Evolutionary conservation across 2,329 filamentous ascomycete species (phyloP).

Genomic region (Periglandula ipomoeae): DNA sequence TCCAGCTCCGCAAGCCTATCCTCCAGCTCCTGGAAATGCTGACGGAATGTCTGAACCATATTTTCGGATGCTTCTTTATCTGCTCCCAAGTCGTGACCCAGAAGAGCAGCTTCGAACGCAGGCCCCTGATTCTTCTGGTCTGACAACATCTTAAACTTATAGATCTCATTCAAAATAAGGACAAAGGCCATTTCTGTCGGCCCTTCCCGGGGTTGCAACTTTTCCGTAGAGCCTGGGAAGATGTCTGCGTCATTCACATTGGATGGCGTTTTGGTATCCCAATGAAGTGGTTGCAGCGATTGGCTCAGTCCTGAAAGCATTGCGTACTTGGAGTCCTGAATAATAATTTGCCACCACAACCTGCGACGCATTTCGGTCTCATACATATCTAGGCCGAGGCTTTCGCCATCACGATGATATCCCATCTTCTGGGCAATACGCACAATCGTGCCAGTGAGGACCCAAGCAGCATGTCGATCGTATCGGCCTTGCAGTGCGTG

Average conservation of each 20-base stretch:
- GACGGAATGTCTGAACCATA: conserved; percentile 26
- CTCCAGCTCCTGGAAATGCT: conserved; percentile 33
- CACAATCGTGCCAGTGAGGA: conserved; percentile 50
- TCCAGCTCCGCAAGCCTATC: conserved; percentile 34
- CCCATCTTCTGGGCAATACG: conserved; percentile 61
- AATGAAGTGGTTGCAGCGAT: conserved; percentile 40
- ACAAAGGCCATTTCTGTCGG: conserved; percentile 54
- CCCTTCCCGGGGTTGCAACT: conserved; percentile 41
- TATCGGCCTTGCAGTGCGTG: conserved; percentile 48
- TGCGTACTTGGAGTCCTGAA: conserved; percentile 48
- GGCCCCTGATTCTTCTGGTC: conserved; percentile 32
- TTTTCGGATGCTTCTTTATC: conserved; percentile 14
- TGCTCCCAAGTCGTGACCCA: conserved; percentile 31
- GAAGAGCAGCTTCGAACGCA: conserved; percentile 39
- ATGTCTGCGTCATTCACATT: conserved; percentile 53
- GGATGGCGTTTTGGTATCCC: conserved; percentile 46
- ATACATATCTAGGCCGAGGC: conserved; percentile 47
- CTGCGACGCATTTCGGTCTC: conserved; percentile 60
- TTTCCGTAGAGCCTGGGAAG: conserved; percentile 41
- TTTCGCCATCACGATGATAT: conserved; percentile 52
- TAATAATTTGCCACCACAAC: conserved; percentile 57
- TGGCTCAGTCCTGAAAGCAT: conserved; percentile 48
- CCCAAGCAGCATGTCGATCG: conserved; percentile 50
- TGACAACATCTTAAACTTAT: conserved; percentile 37
- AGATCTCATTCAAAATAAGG: conserved; percentile 40